A percentile compares a stretch with the other conserved stretches of the same genome.
Evolutionary conservation across 139 green algal genomes (phyloP).

Genomic region (Volvox africanus): DNA sequence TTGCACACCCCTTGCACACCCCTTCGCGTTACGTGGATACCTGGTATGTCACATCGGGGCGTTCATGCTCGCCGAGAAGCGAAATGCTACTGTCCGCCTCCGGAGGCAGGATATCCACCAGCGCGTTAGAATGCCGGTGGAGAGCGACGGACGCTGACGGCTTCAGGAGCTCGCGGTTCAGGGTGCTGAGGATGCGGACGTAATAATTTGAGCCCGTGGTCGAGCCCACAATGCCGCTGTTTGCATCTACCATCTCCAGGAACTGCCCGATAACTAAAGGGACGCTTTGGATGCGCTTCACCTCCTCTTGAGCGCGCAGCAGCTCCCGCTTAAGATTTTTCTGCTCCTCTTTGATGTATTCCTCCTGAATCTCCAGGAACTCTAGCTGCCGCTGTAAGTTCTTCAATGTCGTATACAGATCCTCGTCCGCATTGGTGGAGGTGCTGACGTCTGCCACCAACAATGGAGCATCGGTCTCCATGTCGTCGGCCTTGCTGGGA

Average conservation of each 20-base stretch:
- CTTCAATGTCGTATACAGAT: slow-evolving; percentile 94
- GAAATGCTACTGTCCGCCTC: slow-evolving; percentile 98
- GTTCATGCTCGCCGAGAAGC: slow-evolving; percentile 92
- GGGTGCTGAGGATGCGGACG: slow-evolving; percentile 95
- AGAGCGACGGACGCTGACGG: slow-evolving; percentile 94
- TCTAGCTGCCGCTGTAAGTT: slow-evolving; percentile 94
- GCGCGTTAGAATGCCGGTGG: slow-evolving; percentile 97
- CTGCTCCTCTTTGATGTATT: slow-evolving; percentile 99
- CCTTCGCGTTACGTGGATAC: too few species aligned
- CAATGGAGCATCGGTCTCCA: slow-evolving; percentile 51
- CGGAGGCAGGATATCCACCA: slow-evolving; percentile 98
- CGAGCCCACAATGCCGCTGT: slow-evolving; percentile 96
- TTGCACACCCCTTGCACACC: too few species aligned
- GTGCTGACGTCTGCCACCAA: neutral
- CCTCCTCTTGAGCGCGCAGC: slow-evolving; percentile 97
- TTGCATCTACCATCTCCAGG: slow-evolving; percentile 98
- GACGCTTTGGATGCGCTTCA: slow-evolving; percentile 98
- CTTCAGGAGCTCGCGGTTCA: slow-evolving; percentile 98
- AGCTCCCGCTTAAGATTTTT: slow-evolving; percentile 98
- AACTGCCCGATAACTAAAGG: slow-evolving; percentile 99
- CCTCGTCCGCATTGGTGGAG: slow-evolving; percentile 59
- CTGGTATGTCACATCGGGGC: slow-evolving; percentile 95
- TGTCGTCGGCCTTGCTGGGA: slow-evolving; percentile 30
- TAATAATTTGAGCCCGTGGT: slow-evolving; percentile 95
- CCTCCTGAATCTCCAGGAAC: slow-evolving; percentile 99